Percentiles rank a stretch among this genome's conserved stretches.
Conservation (phyloP, 192 early-diverging fungal genomes). For the Backusella australiensis region DNA sequence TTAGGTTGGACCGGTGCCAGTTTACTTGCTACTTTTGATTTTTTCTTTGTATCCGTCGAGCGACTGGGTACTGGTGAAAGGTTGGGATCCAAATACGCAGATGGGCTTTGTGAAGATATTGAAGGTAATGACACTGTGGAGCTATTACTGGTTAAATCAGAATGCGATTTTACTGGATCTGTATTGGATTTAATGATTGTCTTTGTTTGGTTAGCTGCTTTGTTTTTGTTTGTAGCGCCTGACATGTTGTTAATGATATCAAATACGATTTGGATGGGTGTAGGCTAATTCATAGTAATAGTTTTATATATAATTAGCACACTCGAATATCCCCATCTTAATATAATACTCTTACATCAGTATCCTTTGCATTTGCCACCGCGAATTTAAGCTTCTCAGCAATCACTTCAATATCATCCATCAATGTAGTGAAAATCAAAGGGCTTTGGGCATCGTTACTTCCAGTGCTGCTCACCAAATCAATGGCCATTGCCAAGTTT, state of each 20-base stretch:
- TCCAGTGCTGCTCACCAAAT: neutral
- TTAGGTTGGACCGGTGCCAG: conserved; percentile 13
- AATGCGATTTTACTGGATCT: conserved; percentile 12
- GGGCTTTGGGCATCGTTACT: conserved; percentile 4
- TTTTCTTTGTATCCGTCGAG: conserved; percentile 10
- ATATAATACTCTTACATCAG: neutral
- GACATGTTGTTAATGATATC: conserved; percentile 28
- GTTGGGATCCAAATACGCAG: conserved; percentile 12
- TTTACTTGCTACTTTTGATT: conserved; percentile 4
- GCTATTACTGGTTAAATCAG: neutral
- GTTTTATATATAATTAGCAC: neutral
- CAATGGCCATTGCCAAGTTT: conserved; percentile 25
- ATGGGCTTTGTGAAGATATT: neutral
- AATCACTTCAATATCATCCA: conserved; percentile 37
- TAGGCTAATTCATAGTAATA: conserved; percentile 11
- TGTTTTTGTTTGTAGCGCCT: conserved; percentile 19
- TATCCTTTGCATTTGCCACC: conserved; percentile 27
- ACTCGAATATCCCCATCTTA: neutral
- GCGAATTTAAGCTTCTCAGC: conserved; percentile 32
- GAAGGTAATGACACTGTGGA: neutral
- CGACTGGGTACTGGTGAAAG: conserved; percentile 8
- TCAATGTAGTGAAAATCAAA: conserved; percentile 26
- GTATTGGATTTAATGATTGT: conserved; percentile 16
- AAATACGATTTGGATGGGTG: conserved; percentile 17
- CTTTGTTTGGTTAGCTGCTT: conserved; percentile 11